A percentile compares a stretch with the other conserved stretches of the same genome.
phyloP scores from a whole-genome alignment of 306 rosid genomes.

The Coriaria nepalensis region DNA sequence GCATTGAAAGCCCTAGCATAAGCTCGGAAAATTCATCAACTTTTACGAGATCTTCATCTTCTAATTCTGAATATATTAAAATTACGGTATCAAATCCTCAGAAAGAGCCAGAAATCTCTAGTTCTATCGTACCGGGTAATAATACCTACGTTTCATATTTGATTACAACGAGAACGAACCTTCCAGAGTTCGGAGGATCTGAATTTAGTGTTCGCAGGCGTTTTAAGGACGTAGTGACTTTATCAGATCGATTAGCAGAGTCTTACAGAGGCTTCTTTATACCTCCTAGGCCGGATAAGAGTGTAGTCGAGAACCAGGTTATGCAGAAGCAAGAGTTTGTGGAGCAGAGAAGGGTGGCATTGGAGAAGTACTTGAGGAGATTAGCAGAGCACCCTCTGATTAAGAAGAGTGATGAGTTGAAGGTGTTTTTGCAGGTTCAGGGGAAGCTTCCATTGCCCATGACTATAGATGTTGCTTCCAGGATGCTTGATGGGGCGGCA shows the following conservation, averaged over 20 bases:
- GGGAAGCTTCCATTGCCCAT: conserved; percentile 51
- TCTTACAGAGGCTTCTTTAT: conserved; percentile 66
- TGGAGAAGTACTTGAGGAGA: conserved; percentile 77
- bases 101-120: conserved; percentile 61
- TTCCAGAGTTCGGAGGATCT: conserved; percentile 51
- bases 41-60: conserved; percentile 33
- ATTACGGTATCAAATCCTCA: conserved; percentile 75
- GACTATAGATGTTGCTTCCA: conserved; percentile 58
- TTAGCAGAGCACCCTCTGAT: conserved; percentile 70
- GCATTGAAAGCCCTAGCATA: conserved; percentile 37
- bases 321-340: conserved; percentile 94
- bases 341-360: conserved; percentile 76
- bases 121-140: conserved; percentile 71
- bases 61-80: conserved; percentile 37
- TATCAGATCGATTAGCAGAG: conserved; percentile 71
- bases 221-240: conserved; percentile 73
- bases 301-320: conserved; percentile 86
- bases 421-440: conserved; percentile 54
- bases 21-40: conserved; percentile 30
- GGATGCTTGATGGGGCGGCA: conserved; percentile 92
- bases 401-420: conserved; percentile 67
- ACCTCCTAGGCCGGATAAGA: conserved; percentile 90
- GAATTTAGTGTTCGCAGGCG: conserved; percentile 65
- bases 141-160: conserved; percentile 50
- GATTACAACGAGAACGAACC: conserved; percentile 55